Evolutionary conservation across 1,139 yeast genomes (phyloP), one percentile per base, ranked within the genome.

Genomic region (Taphrina communis): DNA sequence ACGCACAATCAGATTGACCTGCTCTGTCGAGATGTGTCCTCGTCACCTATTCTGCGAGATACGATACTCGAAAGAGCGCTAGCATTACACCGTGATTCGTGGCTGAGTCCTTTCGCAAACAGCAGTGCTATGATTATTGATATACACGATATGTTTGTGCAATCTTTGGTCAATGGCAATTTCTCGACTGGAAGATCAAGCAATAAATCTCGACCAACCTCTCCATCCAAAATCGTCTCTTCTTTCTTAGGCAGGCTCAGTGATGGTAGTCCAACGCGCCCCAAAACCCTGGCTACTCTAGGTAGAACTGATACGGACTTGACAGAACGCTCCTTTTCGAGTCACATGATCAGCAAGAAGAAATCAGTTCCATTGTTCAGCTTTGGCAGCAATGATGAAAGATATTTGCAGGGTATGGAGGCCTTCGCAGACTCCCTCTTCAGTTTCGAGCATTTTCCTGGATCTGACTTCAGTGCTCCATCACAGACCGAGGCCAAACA

Each of bases 201-300:
- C 8, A 31, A 12, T 14, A 53, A 48, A 25, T 36, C 61, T 11
- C 60, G 67, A 6, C 67, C 67, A 8, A 44, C 60, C 7, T 63
- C 67, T 8, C 67, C 67, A 5, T 53, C 67, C 0, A 63, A 63
- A 21, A 56, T 63, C 21, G 46, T 63, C 61, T 56, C 67, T 11
- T 39, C 52, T 7, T 63, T 63, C 56, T 35, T 63, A 6, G 61
- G 61, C 12, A 53, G 56, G 25, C 60, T 52, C 17, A 52, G 67
- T 25, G 67, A 63, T 17, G 46, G 59, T 2, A 39, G 42, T 17
- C 56, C 67, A 31, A 46, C 55, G 12, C 48, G 58, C 6, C 67
- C 61, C 2, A 31, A 38, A 19, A 35, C 57, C 6, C 35, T 53
- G n/a, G 21, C 65, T 8, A 53, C 56, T 21, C 17, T 35, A 5